Conservation (phyloP, 2,329 filamentous ascomycete species). For the Aspergillus sp. region DNA sequence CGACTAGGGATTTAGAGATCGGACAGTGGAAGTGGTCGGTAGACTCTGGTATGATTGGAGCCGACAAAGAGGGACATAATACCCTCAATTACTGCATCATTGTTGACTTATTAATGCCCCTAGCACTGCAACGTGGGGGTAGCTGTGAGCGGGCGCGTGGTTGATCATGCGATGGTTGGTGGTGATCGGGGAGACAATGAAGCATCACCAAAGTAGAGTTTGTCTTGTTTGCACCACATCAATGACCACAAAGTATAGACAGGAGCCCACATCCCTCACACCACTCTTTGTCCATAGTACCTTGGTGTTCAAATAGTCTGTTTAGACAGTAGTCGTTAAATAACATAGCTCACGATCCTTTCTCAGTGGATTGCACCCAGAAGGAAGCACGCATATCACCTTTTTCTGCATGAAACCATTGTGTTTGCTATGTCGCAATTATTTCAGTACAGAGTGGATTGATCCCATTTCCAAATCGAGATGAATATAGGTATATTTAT, state of each 20-base stretch:
- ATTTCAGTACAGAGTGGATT: too few species aligned
- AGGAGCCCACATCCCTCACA: too few species aligned
- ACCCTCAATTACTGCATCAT: not conserved
- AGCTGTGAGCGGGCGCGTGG: not conserved
- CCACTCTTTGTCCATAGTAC: too few species aligned
- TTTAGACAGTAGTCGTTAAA: too few species aligned
- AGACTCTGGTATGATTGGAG: not conserved
- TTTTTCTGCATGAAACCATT: too few species aligned
- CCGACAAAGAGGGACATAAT: not conserved
- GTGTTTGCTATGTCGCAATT: too few species aligned
- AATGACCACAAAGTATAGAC: not conserved
- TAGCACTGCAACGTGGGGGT: not conserved
- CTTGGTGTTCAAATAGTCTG: too few species aligned
- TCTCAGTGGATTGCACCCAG: too few species aligned
- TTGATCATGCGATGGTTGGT: not conserved
- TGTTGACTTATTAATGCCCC: not conserved
- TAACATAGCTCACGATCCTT: too few species aligned
- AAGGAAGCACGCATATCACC: too few species aligned
- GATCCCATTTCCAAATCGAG: too few species aligned
- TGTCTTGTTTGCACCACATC: constrained; percentile 15
- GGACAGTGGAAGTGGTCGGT: constrained; percentile 1
- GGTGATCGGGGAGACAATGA: constrained; percentile 5
- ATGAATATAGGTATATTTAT: too few species aligned
- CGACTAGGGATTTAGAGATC: constrained; percentile 10
- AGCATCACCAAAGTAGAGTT: constrained; percentile 11